Base-by-base conservation (phyloP, 331 rosid species). In the Phaseolus coccineus region DNA sequence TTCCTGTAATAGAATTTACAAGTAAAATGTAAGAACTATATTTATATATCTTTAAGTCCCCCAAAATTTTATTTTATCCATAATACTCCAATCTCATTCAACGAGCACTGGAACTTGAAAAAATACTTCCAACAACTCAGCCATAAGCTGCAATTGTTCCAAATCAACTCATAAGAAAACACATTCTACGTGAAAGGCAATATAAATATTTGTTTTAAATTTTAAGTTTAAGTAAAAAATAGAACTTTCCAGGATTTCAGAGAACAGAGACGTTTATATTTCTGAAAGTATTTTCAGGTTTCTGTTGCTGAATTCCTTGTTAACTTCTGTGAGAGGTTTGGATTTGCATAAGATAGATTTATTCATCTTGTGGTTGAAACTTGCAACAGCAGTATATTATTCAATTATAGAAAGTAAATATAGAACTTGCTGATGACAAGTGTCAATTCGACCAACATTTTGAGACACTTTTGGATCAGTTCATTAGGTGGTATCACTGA, bases 1-100 rank as follows among this genome's bases (percentile, higher is more conserved):
- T 95, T 70, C 98, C 98, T 95, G 93, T 25, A 78, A 64, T 73
- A 35, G 75, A 83, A 67, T 77, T 64, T 25, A 58, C 1, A 73
- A 16, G 65, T 53, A 52, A 53, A 68, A 82, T 6, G 47, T 47
- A 44, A 28, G 79, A 64, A 62, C 22, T 31, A 67, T 58, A 33
- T 47, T 25, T 48, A 75, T 51, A 75, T 51, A 46, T 25, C 33
- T 25, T 77, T 11, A 44, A 48, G 55, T 35, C 3, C 24, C 12
- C 48, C 16, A 55, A 59, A 19, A 74, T 16, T 72, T 16, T 35
- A 42, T 56, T 42, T 16, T 16, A 73, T 68, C 59, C 57, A 31
- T 78, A 62, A 63, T 55, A 71, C 47, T 57, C 25, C 33, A 44
- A 69, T 51, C 55, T 33, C 37, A 50, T 52, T 52, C 42, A 58